Conservation (phyloP, 768 basidiomycete species). For the Rhodotorula kratochvilovae region DNA sequence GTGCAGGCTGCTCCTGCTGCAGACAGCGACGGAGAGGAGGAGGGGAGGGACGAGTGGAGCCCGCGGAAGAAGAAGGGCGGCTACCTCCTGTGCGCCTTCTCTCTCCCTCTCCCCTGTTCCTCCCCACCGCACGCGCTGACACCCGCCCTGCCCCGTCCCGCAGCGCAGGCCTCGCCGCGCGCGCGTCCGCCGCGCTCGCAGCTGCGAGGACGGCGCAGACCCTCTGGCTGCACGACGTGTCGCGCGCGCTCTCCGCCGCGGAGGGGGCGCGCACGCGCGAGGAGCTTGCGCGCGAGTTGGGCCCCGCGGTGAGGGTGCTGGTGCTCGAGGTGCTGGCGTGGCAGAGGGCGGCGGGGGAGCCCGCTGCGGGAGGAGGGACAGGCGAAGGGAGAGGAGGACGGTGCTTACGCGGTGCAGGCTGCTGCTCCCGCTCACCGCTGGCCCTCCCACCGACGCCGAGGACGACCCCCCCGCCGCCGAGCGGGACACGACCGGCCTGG, state of each 20-base stretch:
- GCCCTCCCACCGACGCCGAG: not conserved
- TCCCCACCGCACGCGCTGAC: too few relatives aligned
- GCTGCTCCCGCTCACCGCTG: not conserved
- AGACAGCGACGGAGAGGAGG: not conserved
- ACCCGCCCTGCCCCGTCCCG: too few relatives aligned
- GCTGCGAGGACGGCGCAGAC: conserved; percentile 9
- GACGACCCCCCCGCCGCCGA: not conserved
- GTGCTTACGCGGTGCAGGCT: conserved; percentile 1
- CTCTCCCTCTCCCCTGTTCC: not conserved
- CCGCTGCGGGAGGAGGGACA: not conserved
- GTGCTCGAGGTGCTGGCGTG: not conserved
- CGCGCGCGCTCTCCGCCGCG: not conserved
- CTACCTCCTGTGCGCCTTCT: not conserved
- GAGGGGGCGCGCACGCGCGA: not conserved
- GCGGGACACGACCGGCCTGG: conserved; percentile 10
- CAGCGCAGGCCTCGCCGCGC: conserved; percentile 6
- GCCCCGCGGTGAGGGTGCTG: not conserved
- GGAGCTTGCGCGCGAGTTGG: not conserved
- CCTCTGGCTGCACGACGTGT: conserved; percentile 27
- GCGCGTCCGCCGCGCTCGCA: not conserved
- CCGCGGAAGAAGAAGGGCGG: conserved; percentile 10
- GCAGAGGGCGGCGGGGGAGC: not conserved
- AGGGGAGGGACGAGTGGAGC: not conserved
- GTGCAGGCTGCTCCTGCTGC: too few relatives aligned
- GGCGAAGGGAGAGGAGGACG: not conserved